phyloP scores from a whole-genome alignment of 169 alveolate genomes.

The Plasmodium chabaudi region DNA sequence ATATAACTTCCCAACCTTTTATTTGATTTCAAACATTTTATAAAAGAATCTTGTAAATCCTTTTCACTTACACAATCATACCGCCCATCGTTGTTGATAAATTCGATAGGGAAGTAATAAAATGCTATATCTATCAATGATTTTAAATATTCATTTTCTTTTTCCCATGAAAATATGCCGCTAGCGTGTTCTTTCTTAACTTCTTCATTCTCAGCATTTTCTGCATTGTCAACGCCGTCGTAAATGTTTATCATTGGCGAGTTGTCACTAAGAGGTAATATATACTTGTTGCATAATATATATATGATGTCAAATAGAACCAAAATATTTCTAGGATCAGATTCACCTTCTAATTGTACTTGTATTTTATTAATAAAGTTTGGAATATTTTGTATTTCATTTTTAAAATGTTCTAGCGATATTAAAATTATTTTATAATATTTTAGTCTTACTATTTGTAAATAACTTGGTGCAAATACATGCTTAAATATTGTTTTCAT shows the following conservation, averaged over 20 bases:
- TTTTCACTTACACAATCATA: conserved; percentile 55
- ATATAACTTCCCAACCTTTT: conserved; percentile 40
- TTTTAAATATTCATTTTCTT: conserved; percentile 29
- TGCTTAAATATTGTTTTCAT: conserved; percentile 45
- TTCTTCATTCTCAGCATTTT: neutral
- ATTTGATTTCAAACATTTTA: conserved; percentile 32
- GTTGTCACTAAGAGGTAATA: conserved; percentile 3
- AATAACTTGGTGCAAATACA: conserved; percentile 58
- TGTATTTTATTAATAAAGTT: conserved; percentile 56
- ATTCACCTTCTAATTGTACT: conserved; percentile 63
- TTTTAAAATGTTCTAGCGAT: conserved; percentile 19
- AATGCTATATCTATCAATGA: conserved; percentile 56
- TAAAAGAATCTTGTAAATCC: conserved; percentile 24
- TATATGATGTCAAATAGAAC: conserved; percentile 48
- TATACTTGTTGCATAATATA: conserved; percentile 23
- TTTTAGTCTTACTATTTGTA: conserved; percentile 35
- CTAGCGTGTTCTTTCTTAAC: neutral
- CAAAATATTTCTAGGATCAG: conserved; percentile 55
- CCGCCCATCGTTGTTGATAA: conserved; percentile 16
- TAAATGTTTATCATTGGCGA: neutral
- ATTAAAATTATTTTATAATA: conserved; percentile 48
- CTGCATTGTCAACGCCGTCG: neutral
- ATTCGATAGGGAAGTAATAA: conserved; percentile 62
- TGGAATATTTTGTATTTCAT: conserved; percentile 25
- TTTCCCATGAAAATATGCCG: conserved; percentile 16